phyloP scores from a whole-genome alignment of 2,329 filamentous ascomycete species.

The Cytospora paraplurivora region DNA sequence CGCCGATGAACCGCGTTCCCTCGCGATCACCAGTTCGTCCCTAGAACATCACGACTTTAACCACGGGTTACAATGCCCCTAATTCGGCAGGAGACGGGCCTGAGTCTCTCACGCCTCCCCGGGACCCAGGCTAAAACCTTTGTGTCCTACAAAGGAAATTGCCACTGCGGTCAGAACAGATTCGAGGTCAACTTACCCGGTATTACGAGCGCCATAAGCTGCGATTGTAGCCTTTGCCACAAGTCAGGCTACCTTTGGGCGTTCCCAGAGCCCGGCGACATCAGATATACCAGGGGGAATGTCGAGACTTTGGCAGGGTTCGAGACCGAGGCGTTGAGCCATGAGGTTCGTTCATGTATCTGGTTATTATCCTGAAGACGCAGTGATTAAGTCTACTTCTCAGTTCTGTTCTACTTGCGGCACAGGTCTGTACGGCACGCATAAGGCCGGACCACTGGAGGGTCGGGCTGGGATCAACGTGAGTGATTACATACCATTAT shows the following conservation, averaged over 20 bases:
- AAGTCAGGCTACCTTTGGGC: slow-evolving; percentile 39
- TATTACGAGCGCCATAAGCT: slow-evolving; percentile 28
- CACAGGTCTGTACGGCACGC: slow-evolving; percentile 35
- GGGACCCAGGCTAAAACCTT: not conserved
- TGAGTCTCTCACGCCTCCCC: slow-evolving; percentile 14
- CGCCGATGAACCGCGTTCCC: not conserved
- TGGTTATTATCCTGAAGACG: not conserved
- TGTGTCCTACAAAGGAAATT: slow-evolving; percentile 33
- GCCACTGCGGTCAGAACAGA: slow-evolving; percentile 37
- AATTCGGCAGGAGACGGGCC: slow-evolving; percentile 20
- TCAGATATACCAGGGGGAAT: slow-evolving; percentile 22
- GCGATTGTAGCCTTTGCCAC: slow-evolving; percentile 34
- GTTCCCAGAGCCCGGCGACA: slow-evolving; percentile 18
- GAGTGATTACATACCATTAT: not conserved
- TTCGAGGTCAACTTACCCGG: slow-evolving; percentile 32
- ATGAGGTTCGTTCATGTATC: slow-evolving; percentile 30
- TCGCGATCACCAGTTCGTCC: no score
- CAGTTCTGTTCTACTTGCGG: slow-evolving; percentile 38
- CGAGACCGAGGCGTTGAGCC: slow-evolving; percentile 27
- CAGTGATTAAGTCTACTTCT: not conserved
- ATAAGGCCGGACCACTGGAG: slow-evolving; percentile 31
- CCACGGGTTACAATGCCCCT: slow-evolving; percentile 14
- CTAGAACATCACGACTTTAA: no score
- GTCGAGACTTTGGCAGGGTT: slow-evolving; percentile 17
- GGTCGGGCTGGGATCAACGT: slow-evolving; percentile 35